Evolutionary conservation across 2,329 filamentous ascomycete genomes (phyloP), one percentile per base, ranked within the genome.

Genomic region (Delphinella strobiligena): DNA sequence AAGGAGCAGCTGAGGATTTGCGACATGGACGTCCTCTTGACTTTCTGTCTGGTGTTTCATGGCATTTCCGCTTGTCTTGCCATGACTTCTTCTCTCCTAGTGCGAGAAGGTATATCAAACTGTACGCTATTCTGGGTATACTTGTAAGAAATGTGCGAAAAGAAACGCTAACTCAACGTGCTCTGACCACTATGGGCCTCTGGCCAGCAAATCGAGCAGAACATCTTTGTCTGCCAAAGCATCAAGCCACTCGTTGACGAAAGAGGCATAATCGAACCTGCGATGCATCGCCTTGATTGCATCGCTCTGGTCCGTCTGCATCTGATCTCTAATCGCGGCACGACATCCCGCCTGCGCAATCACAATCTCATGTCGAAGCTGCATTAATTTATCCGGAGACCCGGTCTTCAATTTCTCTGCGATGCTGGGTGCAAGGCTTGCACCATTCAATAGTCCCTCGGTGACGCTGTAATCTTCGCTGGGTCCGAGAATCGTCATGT

Each of bases 191-290:
- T n/a, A n/a, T n/a, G n/a, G n/a, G n/a, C n/a, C n/a, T n/a, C n/a
- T n/a, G n/a, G n/a, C n/a, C n/a, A n/a, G n/a, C n/a, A n/a, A n/a
- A n/a, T n/a, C n/a, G n/a, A n/a, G n/a, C n/a, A n/a, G n/a, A n/a
- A n/a, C n/a, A n/a, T n/a, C n/a, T n/a, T n/a, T n/a, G n/a, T n/a
- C n/a, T n/a, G n/a, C 80, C 42, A 93, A 67, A 45, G 72, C 43
- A 8, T 36, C 69, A 36, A 86, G 60, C 76, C 82, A 87, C 32
- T 60, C 65, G 49, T 82, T 75, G 14, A 88, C 67, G 0, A 75
- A 71, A 1, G 76, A 74, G 1, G 74, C 78, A 52, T 82, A 83
- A 52, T 93, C 82, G 51, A 75, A 71, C 50, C 72, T 71, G 2
- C 77, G 64, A 19, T 69, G 68, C 17, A 62, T 60, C 3, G 76